Conservation (phyloP, 2,329 filamentous ascomycete species). For the Bipolaris sorokiniana region DNA sequence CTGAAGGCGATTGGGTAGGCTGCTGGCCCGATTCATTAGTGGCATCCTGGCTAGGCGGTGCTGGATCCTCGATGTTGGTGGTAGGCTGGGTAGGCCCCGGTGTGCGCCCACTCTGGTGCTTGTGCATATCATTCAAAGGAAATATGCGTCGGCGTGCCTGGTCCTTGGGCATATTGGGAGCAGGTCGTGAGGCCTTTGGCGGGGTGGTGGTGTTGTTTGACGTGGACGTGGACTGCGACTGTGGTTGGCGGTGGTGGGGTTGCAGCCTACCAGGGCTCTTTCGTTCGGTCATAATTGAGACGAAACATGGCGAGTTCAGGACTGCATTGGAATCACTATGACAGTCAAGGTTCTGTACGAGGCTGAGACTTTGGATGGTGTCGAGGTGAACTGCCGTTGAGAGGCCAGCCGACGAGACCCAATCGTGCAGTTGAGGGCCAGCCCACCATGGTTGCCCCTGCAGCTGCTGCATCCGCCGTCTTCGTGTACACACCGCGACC, state of each 20-base stretch:
- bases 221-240: conserved; percentile 12
- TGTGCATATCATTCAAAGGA: conserved; percentile 43
- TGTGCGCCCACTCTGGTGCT: conserved; percentile 11
- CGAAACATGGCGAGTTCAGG: conserved; percentile 22
- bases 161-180: conserved; percentile 39
- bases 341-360: no score
- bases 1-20: conserved; percentile 15
- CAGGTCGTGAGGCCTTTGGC: conserved; percentile 39
- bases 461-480: conserved; percentile 12
- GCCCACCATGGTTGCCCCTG: conserved; percentile 24
- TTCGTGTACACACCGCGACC: conserved; percentile 12
- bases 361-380: background rate
- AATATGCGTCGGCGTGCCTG: conserved; percentile 39
- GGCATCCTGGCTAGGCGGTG: conserved; percentile 14
- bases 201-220: conserved; percentile 33
- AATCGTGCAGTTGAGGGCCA: conserved; percentile 20
- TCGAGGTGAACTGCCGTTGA: conserved; percentile 9
- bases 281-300: conserved; percentile 38
- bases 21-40: conserved; percentile 30
- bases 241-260: background rate
- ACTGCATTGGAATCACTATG: conserved; percentile 22
- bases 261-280: conserved; percentile 36
- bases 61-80: background rate
- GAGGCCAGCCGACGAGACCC: conserved; percentile 13
- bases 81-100: conserved; percentile 1